Evolutionary conservation across 129 eudicot genomes (phyloP), one percentile per base, ranked within the genome.

Genomic region (Tanacetum coccineum): DNA sequence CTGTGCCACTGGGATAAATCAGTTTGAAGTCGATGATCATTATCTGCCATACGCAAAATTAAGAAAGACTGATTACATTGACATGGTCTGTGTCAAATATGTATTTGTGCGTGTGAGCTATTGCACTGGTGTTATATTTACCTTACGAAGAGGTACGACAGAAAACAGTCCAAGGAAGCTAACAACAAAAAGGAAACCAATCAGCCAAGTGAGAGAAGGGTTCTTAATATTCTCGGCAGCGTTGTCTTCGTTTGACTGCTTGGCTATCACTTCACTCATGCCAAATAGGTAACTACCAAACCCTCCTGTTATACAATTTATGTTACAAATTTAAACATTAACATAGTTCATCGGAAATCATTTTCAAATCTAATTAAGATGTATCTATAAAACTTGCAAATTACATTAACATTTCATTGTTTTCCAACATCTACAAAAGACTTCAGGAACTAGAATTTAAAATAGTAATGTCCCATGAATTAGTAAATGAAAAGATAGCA

Each of bases 111-210:
- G 48, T 42, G 7, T 64, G 19, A 12, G 58, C 42, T 14, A 49
- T 25, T 9, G 12, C 36, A 17, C 11, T 32, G 21, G 28, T 55
- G 39, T 55, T 8, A 30, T 17, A n/a, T 18, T 20, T 73, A 89
- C 99, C 99, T 93, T 93, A 9, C 99, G 87, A 28, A 93, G 99
- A 32, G 99, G 99, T 55, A 89, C 95, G 9, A 93, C 96, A 0
- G 96, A 84, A 58, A 82, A 89, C 11, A 93, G 85, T 22, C 99
- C 99, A 68, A 89, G 83, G 75, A 93, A 93, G 82, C 99, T 93
- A 62, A 93, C 99, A 44, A 93, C 90, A 40, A 93, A 86, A 22
- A 93, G 92, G 70, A 93, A 93, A 10, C 96, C 99, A 51, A 93
- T 81, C 84, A 93, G 70, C 99, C 99, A 93, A 14, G 64, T 64